Base-by-base conservation (phyloP, 768 basidiomycete species). In the Boletus sp. region DNA sequence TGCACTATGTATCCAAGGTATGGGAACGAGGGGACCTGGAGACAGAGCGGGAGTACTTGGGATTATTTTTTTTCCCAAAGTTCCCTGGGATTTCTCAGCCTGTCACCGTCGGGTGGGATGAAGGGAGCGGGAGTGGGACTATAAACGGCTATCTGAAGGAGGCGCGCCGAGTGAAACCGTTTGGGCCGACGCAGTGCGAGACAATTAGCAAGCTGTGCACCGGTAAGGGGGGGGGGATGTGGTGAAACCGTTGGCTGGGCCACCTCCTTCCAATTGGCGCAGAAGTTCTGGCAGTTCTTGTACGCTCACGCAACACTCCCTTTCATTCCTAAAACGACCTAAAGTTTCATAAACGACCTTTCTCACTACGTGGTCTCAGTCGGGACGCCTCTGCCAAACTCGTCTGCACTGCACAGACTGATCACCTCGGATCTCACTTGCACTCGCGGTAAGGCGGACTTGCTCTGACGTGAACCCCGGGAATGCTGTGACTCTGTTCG, bases 371-470 rank as follows among this genome's bases (percentile, higher is more conserved):
- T 43, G 43, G 52, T 50, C 51, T 53, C 42, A 62, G 57, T 66
- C 70, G 68, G 68, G 64, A 60, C 69, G 53, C 9, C 49, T 71
- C 68, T 71, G 50, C 68, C 68, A 68, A 64, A 71, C 65, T 62
- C n/a, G 68, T 66, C 46, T 60, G 59, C 64, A 64, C 70, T 27
- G 70, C 65, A 56, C 49, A 55, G 11, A 27, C 30, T 35, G 60
- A 65, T 65, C 60, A 66, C 70, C 69, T 70, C 69, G 69, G 69
- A 70, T 70, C 69, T 70, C 69, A 50, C 25, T 59, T 55, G 54
- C 50, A 50, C 27, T 59, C 56, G 54, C 50, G 46, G 43, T 56
- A 55, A 53, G 56, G 45, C 65, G 59, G 65, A 65, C 65, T 46
- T 66, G 52, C 56, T 45, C 53, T 69, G 67, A 71, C 68, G 70